Conservation (phyloP, 768 basidiomycete species). For the Imleria badia region DNA sequence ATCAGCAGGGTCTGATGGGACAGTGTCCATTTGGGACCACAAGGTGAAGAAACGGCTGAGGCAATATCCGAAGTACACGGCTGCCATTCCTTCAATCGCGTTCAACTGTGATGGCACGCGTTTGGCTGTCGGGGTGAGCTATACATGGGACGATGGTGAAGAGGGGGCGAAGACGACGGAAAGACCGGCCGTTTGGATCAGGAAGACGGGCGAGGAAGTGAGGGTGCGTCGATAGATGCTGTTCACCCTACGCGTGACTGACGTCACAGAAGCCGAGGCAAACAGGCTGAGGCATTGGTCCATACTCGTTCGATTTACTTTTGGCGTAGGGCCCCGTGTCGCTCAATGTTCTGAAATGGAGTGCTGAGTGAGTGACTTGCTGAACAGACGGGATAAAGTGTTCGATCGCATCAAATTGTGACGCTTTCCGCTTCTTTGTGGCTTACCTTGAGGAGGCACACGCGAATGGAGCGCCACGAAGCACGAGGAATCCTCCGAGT, state of each 20-base stretch:
- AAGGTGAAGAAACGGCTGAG: constrained; percentile 93
- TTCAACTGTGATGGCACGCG: constrained; percentile 84
- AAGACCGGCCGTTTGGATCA: constrained; percentile 58
- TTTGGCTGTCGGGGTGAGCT: constrained; percentile 81
- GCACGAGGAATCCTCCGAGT: too few species aligned
- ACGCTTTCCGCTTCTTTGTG: too few species aligned
- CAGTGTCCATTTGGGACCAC: constrained; percentile 97
- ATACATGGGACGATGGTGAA: constrained; percentile 90
- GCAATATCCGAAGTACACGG: constrained; percentile 79
- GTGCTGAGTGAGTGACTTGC: too few species aligned
- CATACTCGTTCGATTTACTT: too few species aligned
- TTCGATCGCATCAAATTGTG: too few species aligned
- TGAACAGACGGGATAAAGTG: too few species aligned
- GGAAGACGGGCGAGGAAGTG: constrained; percentile 72
- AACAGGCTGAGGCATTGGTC: constrained; percentile 2
- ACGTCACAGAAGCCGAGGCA: constrained; percentile 22
- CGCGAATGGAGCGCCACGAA: too few species aligned
- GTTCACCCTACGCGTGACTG: not conserved
- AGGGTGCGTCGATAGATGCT: constrained; percentile 47
- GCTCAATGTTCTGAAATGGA: too few species aligned
- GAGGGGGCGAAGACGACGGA: constrained; percentile 64
- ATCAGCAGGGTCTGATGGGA: constrained; percentile 91
- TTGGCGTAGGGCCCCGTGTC: too few species aligned
- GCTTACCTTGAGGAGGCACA: too few species aligned
- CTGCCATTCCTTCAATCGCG: constrained; percentile 73